phyloP scores from a whole-genome alignment of 1,284 basidiomycete species.

The Irpex sp. region DNA sequence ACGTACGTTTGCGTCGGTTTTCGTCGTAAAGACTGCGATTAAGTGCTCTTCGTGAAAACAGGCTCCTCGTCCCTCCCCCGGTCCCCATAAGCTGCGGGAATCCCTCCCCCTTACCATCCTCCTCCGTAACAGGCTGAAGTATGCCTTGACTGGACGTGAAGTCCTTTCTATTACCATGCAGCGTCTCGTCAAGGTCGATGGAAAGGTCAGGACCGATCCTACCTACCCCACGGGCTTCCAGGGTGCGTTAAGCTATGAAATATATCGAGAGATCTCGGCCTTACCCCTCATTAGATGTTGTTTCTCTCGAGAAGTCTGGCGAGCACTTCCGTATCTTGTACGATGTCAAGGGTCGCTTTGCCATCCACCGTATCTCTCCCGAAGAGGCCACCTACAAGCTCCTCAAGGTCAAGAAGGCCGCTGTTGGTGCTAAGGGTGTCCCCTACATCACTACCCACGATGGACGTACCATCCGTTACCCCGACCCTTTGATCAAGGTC shows the following conservation, averaged over 20 bases:
- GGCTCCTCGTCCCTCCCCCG: slow-evolving; percentile 95
- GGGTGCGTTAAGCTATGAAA: slow-evolving; percentile 55
- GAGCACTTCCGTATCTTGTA: slow-evolving; percentile 99
- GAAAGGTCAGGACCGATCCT: slow-evolving; percentile 97
- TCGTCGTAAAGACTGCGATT: background rate
- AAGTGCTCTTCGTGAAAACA: slow-evolving; percentile 27
- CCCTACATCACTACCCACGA: slow-evolving; percentile 99
- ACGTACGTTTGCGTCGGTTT: slow-evolving; percentile 55
- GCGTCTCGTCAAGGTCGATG: slow-evolving; percentile 97
- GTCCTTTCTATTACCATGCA: slow-evolving; percentile 95
- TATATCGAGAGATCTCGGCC: slow-evolving; percentile 2
- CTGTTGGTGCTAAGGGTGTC: slow-evolving; percentile 91
- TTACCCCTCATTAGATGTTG: slow-evolving; percentile 64
- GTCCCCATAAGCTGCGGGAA: slow-evolving; percentile 99
- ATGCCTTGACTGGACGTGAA: slow-evolving; percentile 95
- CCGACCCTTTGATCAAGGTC: slow-evolving; percentile 93
- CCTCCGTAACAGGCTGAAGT: slow-evolving; percentile 99
- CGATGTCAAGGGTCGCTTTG: slow-evolving; percentile 99
- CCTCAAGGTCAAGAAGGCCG: slow-evolving; percentile 91
- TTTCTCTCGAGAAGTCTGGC: slow-evolving; percentile 97
- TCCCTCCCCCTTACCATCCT: slow-evolving; percentile 93
- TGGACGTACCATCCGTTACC: slow-evolving; percentile 99
- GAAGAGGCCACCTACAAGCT: slow-evolving; percentile 99
- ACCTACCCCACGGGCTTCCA: slow-evolving; percentile 97
- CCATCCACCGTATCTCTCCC: slow-evolving; percentile 98